Evolutionary conservation across 495 filamentous ascomycete species (phyloP).

Genomic region (Talaromyces liani): DNA sequence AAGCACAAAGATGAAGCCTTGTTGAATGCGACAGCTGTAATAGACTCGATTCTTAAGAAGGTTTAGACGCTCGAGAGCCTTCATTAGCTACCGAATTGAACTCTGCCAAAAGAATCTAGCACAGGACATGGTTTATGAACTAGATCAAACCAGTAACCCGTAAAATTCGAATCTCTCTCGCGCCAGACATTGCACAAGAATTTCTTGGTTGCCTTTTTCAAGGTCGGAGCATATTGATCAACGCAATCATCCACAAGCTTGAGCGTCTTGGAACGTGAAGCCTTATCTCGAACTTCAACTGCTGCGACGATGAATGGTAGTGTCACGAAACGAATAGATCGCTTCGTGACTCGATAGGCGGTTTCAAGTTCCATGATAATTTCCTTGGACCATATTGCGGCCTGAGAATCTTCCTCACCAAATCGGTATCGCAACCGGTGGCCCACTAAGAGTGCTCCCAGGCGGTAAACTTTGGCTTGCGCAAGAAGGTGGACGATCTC

Average conservation of each 20-base stretch:
- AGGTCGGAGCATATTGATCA: background rate
- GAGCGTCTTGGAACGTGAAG: slow-evolving; percentile 2
- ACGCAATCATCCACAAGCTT: slow-evolving; percentile 1
- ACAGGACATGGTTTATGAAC: slow-evolving; percentile 7
- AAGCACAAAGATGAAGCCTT: background rate
- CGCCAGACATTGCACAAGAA: background rate
- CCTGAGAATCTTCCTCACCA: background rate
- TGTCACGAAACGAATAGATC: background rate
- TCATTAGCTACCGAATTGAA: background rate
- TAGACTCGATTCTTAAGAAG: slow-evolving; percentile 2
- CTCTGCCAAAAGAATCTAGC: background rate
- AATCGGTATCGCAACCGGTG: slow-evolving; percentile 27
- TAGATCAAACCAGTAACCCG: slow-evolving; percentile 6
- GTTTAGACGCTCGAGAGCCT: background rate
- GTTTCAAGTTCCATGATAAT: slow-evolving; percentile 3
- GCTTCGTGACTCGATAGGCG: background rate
- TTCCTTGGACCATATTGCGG: slow-evolving; percentile 2
- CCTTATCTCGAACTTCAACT: slow-evolving; percentile 1
- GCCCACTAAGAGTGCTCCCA: slow-evolving; percentile 22
- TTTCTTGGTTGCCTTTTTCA: background rate
- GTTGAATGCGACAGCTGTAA: background rate
- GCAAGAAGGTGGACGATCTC: slow-evolving; percentile 23
- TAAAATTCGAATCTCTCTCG: background rate
- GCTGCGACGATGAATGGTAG: background rate
- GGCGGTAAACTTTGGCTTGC: slow-evolving; percentile 26